These are phyloP conservation scores for Gynostemma pentaphyllum DNA, from an alignment of 306 rosid genomes.

Conservation along the genomic window DNA sequence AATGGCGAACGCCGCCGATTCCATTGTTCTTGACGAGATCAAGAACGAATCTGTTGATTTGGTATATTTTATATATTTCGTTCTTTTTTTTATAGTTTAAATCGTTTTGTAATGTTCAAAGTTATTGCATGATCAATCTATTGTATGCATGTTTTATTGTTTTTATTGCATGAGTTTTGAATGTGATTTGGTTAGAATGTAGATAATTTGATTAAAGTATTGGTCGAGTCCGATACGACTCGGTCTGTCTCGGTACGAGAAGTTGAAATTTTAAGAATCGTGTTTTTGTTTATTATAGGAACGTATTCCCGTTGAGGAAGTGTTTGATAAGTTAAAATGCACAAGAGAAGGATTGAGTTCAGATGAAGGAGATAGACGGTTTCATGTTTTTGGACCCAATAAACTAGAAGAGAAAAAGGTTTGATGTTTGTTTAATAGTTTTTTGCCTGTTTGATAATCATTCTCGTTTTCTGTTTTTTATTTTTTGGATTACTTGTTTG, in stretches of 20 bases:
- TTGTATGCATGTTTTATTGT: too few species aligned
- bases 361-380: conserved; percentile 81
- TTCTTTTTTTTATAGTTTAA: too few species aligned
- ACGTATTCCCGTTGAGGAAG: conserved; percentile 79
- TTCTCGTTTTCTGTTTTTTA: neutral
- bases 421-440: neutral
- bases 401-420: conserved; percentile 96
- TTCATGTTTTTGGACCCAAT: conserved; percentile 93
- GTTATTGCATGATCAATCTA: too few species aligned
- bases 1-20: too few species aligned
- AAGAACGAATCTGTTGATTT: conserved; percentile 72
- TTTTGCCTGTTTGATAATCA: too few species aligned
- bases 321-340: conserved; percentile 89
- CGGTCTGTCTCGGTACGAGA: too few species aligned
- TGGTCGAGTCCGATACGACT: too few species aligned
- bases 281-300: conserved; percentile 44
- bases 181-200: too few species aligned
- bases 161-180: too few species aligned
- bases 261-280: neutral
- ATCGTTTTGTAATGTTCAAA: too few species aligned
- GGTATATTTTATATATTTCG: too few species aligned
- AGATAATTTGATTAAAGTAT: too few species aligned
- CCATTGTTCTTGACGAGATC: conserved; percentile 67
- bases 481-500: neutral
- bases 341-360: conserved; percentile 56